Base-by-base conservation (phyloP, 371 early-diverging fungal species). In the Phascolomyces articulosus region DNA sequence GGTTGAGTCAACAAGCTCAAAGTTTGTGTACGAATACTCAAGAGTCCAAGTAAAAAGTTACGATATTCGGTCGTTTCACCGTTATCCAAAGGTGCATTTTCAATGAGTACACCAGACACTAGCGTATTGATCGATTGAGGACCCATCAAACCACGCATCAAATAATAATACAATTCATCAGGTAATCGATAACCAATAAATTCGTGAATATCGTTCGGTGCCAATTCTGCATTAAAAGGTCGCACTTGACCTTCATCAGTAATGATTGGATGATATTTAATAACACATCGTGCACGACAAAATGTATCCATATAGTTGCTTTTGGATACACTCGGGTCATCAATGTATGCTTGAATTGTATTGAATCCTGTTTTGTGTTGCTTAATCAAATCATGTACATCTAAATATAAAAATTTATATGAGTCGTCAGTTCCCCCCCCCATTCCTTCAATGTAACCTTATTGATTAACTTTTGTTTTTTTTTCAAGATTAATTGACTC, bases 171-270 rank as follows among this genome's bases (percentile, higher is more conserved):
- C 18, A 91, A 73, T 29, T 86, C 87, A 53, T 88, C 87, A 0
- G 95, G 94, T 58, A 94, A 77, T 28, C 92, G 85, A 66, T 88
- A 88, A 11, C 94, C 95, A 61, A 95, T 88, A 38, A 93, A 87
- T 61, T 92, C 92, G 63, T 95, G 95, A 40, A 95, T 83, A 69
- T 95, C 95, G 55, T 82, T 88, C 2, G 91, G 91, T 29, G 89
- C 87, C 21, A 82, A 69, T 9, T 88, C 90, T 21, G 74, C 64
- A 66, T 91, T 87, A 60, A 93, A 73, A 20, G 94, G 93, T 20
- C 82, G 84, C 1, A 92, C 86, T 54, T 80, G 77, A 16, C 93
- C 94, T 40, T 91, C 87, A 40, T 85, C 84, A 4, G 80, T 85
- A 62, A 93, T 72, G 10, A 93, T 80, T 16, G 91, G 73, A 66